phyloP scores from a whole-genome alignment of 192 early-diverging fungal species.

The Phlyctochytrium planicorne region DNA sequence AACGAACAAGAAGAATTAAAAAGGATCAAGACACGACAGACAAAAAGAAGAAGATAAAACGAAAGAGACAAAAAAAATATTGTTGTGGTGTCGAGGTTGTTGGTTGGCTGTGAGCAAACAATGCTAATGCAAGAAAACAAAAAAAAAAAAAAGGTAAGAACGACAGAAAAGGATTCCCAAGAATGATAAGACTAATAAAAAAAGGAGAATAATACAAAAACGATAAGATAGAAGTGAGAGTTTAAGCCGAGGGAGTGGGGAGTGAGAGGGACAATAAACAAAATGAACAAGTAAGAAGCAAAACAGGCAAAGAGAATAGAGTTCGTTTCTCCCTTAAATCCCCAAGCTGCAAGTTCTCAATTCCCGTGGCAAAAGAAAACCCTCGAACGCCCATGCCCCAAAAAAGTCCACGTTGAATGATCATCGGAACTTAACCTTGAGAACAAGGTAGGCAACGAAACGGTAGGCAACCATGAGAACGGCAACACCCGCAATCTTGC shows the following conservation, averaged over 20 bases:
- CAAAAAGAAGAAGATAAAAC: too few relatives aligned
- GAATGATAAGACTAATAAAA: background rate
- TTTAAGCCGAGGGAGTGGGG: too few relatives aligned
- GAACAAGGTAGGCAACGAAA: constrained; percentile 16
- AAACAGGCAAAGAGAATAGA: too few relatives aligned
- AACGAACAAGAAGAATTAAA: background rate
- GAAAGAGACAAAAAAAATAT: too few relatives aligned
- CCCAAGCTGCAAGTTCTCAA: background rate
- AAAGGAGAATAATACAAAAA: too few relatives aligned
- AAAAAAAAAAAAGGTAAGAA: background rate
- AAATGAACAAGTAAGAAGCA: too few relatives aligned
- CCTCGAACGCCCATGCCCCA: background rate
- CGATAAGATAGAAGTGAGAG: background rate
- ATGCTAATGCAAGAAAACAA: background rate
- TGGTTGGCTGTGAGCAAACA: too few relatives aligned
- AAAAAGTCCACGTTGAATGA: background rate
- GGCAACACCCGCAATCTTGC: constrained; percentile 26
- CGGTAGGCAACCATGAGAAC: constrained; percentile 25
- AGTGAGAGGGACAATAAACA: too few relatives aligned
- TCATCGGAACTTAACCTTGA: constrained; percentile 4
- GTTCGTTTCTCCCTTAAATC: too few relatives aligned
- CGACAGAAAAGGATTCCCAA: background rate
- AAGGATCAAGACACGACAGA: background rate
- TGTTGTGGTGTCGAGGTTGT: too few relatives aligned
- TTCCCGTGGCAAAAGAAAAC: background rate